Percentiles rank a stretch among this genome's conserved stretches.
phyloP scores from a whole-genome alignment of 331 rosid genomes.

The Malus hybrid region DNA sequence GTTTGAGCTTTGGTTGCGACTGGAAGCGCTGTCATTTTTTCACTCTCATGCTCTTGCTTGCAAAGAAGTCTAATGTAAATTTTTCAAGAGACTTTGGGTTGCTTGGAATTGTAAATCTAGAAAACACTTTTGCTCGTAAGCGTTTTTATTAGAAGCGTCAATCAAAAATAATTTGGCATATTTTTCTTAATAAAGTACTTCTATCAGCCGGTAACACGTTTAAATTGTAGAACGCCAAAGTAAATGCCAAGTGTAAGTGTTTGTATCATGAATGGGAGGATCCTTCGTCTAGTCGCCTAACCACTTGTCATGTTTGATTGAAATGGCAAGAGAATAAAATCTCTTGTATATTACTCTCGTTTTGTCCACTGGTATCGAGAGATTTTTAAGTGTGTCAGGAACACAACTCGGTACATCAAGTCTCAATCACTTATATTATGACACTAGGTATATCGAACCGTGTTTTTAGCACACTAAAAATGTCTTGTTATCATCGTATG shows the following conservation, averaged over 20 bases:
- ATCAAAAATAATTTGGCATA: background rate
- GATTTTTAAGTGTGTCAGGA: too few relatives aligned
- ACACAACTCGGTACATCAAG: too few relatives aligned
- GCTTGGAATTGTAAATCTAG: too few relatives aligned
- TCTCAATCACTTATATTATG: too few relatives aligned
- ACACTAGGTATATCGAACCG: too few relatives aligned
- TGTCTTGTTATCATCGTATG: too few relatives aligned
- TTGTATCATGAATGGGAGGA: background rate
- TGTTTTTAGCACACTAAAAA: too few relatives aligned
- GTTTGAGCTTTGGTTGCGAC: slow-evolving; percentile 1
- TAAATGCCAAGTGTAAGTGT: background rate
- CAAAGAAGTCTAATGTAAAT: background rate
- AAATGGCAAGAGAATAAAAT: background rate
- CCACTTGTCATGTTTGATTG: background rate
- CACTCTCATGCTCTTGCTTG: background rate
- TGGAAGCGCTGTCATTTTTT: background rate
- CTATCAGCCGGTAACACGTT: background rate
- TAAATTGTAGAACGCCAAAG: too few relatives aligned
- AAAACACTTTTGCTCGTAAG: too few relatives aligned
- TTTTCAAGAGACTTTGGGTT: background rate
- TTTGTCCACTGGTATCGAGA: background rate
- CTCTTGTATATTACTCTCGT: background rate
- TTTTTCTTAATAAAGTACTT: too few relatives aligned
- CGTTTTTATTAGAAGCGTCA: too few relatives aligned
- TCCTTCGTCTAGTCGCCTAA: background rate